phyloP scores from a whole-genome alignment of 2,329 filamentous ascomycete genomes.

The Thermothelomyces thermophilus region DNA sequence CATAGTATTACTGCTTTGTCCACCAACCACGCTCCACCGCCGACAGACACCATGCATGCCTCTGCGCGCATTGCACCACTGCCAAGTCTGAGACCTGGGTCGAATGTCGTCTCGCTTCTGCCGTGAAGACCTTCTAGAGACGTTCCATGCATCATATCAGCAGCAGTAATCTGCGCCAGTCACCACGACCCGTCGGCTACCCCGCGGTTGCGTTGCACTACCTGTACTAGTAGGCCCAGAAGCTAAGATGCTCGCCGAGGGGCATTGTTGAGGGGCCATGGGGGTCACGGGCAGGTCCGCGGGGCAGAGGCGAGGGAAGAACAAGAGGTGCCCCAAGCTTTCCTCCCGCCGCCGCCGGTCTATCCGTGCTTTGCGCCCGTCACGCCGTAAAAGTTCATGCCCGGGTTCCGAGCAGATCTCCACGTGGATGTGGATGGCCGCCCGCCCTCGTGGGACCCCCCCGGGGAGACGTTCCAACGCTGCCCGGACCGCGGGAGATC shows the following conservation, averaged over 20 bases:
- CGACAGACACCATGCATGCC: not conserved
- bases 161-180: not conserved
- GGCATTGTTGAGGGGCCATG: constrained; percentile 2
- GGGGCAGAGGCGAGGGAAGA: too few species aligned
- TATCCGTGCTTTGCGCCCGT: too few species aligned
- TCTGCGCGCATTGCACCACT: too few species aligned
- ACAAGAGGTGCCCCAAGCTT: too few species aligned
- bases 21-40: constrained; percentile 6
- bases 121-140: not conserved
- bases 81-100: not conserved
- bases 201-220: constrained; percentile 2
- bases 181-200: not conserved
- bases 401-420: constrained; percentile 6
- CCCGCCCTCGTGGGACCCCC: not conserved
- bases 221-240: too few species aligned
- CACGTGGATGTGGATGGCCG: constrained; percentile 10
- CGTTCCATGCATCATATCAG: not conserved
- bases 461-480: not conserved
- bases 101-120: not conserved
- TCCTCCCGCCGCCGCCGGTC: not conserved
- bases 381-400: constrained; percentile 5
- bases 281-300: not conserved
- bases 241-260: not conserved
- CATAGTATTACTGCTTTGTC: too few species aligned
- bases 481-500: not conserved